Conservation (phyloP, 495 filamentous ascomycete species). For the Lophium mytilinum region DNA sequence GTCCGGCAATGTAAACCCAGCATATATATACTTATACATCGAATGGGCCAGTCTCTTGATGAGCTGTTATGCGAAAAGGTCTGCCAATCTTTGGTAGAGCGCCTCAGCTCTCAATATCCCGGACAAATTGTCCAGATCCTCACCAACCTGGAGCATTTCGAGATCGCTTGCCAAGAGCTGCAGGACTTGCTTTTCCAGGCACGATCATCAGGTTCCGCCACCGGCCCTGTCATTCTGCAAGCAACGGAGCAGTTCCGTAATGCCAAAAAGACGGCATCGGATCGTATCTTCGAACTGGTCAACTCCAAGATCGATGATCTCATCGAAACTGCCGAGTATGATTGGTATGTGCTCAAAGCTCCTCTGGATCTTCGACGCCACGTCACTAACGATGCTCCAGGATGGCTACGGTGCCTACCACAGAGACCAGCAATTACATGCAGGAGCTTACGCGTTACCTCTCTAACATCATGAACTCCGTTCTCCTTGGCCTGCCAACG, state of each 20-base stretch:
- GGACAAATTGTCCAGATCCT: slow-evolving; percentile 98
- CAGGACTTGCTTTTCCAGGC: slow-evolving; percentile 75
- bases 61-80: slow-evolving; percentile 84
- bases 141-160: slow-evolving; percentile 95
- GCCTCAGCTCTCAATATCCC: slow-evolving; percentile 82
- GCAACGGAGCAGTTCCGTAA: slow-evolving; percentile 79
- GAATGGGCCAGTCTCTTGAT: slow-evolving; percentile 56
- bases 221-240: slow-evolving; percentile 61
- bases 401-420: slow-evolving; percentile 55
- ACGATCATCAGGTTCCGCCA: slow-evolving; percentile 67
- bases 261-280: slow-evolving; percentile 93
- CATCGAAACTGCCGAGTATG: slow-evolving; percentile 92
- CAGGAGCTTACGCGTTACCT: slow-evolving; percentile 84
- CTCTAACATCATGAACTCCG: slow-evolving; percentile 94
- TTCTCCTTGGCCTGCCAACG: slow-evolving; percentile 78
- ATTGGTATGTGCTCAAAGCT: slow-evolving; percentile 52
- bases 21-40: neutral
- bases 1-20: neutral
- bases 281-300: slow-evolving; percentile 95
- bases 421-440: slow-evolving; percentile 84
- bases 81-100: slow-evolving; percentile 79
- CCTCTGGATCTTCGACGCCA: neutral
- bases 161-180: slow-evolving; percentile 79
- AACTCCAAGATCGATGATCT: slow-evolving; percentile 98
- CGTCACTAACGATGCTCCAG: slow-evolving; percentile 20